Evolutionary conservation across 805 yeast species (phyloP).

Genomic region (Blastobotrys terrestris): DNA sequence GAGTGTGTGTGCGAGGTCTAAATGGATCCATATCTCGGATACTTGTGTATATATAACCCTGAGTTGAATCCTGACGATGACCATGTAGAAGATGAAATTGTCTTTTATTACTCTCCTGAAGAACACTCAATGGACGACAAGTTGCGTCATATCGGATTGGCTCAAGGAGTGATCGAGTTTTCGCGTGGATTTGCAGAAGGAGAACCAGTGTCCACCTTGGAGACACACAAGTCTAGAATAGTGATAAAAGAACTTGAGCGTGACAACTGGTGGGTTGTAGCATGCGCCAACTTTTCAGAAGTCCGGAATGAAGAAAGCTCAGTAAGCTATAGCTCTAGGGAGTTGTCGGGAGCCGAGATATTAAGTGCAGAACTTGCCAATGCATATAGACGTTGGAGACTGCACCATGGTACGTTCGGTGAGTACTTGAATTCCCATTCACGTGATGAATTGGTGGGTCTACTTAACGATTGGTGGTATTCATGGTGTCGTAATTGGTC

Average conservation of each 20-base stretch:
- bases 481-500: slow-evolving; percentile 20
- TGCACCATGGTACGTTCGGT: slow-evolving; percentile 31
- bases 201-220: slow-evolving; percentile 22
- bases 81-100: slow-evolving; percentile 31
- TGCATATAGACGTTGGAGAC: slow-evolving; percentile 32
- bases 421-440: slow-evolving; percentile 1
- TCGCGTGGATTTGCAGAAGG: slow-evolving; percentile 21
- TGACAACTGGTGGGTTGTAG: slow-evolving; percentile 29
- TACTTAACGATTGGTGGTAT: slow-evolving; percentile 20
- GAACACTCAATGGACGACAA: slow-evolving; percentile 29
- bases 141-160: slow-evolving; percentile 37
- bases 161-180: slow-evolving; percentile 35
- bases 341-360: slow-evolving; percentile 33
- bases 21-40: slow-evolving; percentile 9
- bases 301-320: slow-evolving; percentile 8
- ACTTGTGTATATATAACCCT: slow-evolving; percentile 36
- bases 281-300: slow-evolving; percentile 25
- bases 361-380: slow-evolving; percentile 25
- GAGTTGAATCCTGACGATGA: slow-evolving; percentile 28
- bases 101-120: slow-evolving; percentile 28
- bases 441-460: slow-evolving; percentile 7
- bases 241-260: slow-evolving; percentile 26
- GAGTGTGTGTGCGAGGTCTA: background rate
- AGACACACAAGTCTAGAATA: slow-evolving; percentile 32
- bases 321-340: slow-evolving; percentile 22